Base-by-base conservation (phyloP, 805 yeast genomes). In the Pichia occidentalis region DNA sequence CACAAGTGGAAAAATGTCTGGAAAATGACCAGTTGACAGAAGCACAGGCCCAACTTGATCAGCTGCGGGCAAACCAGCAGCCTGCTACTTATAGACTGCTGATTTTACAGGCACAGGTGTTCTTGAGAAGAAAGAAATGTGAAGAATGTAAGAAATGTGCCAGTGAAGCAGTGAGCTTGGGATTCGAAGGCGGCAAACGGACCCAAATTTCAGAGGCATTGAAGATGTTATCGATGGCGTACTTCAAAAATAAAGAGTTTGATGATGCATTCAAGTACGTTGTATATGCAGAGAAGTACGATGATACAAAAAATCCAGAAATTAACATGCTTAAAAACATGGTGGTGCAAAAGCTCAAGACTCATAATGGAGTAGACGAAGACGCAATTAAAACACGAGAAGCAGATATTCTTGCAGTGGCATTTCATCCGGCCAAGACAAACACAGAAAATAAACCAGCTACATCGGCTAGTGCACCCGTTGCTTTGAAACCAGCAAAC, bases 61-160 rank as follows among this genome's bases (percentile, higher is more conserved):
- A 50, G 0, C 70, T 75, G 0, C 47, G 77, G 14, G 50, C 50
- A 10, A 67, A 67, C 31, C 11, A 25, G n/a, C 57, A 66, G 32
- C 68, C 75, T 1, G 54, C 54, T 3, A 70, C 79, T 13, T 64
- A 71, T 33, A 60, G 55, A 29, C 73, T 81, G 0, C 60, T 64
- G 14, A 40, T 72, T 3, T 67, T 76, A 44, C 56, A 77, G 41
- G 63, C 81, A 10, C 70, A 67, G 13, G 66, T 71, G 4, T 60
- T 70, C 45, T 70, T 70, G 43, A 70, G 74, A 47, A 48, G 67
- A 32, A 59, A 64, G 39, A 63, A 70, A 39, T 68, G 64, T 56
- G 75, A 71, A 30, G 56, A 54, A 17, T 76, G 84, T 3, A 57
- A 70, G 34, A 57, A 59, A 3, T 72, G 70, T 48, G 64, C 75